Evolutionary conservation across 495 filamentous ascomycete species (phyloP).

Genomic region (Coniosporium apollinis): DNA sequence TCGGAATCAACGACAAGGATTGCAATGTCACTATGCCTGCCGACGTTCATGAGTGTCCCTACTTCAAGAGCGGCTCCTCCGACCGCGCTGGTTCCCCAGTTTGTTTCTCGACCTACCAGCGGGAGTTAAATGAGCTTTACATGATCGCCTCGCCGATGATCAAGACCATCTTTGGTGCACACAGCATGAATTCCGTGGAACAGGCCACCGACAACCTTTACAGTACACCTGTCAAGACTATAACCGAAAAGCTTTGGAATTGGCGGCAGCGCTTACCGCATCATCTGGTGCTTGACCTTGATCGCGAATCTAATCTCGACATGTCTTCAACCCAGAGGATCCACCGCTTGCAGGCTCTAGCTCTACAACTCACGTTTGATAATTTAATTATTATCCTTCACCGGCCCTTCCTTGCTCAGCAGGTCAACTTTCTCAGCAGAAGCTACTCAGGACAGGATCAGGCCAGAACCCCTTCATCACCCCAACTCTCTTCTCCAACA

Average conservation of each 20-base stretch:
- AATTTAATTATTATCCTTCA: conserved; percentile 23
- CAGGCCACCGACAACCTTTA: conserved; percentile 11
- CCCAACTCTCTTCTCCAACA: background rate
- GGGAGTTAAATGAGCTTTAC: conserved; percentile 22
- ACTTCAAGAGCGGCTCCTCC: conserved; percentile 6
- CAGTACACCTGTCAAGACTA: conserved; percentile 11
- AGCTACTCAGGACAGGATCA: conserved; percentile 1
- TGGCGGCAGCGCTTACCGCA: conserved; percentile 16
- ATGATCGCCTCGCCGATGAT: conserved; percentile 19
- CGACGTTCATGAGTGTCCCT: conserved; percentile 16
- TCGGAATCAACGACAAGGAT: conserved; percentile 24
- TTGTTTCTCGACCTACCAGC: conserved; percentile 22
- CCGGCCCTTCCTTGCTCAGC: conserved; percentile 18
- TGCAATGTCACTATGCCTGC: conserved; percentile 22
- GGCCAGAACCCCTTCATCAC: background rate
- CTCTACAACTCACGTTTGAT: conserved; percentile 23
- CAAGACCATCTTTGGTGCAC: conserved; percentile 19
- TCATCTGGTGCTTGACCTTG: conserved; percentile 13
- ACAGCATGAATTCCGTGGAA: too few species aligned
- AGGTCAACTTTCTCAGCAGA: conserved; percentile 3
- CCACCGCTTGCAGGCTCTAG: conserved; percentile 18
- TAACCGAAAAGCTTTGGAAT: conserved; percentile 12
- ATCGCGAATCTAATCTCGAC: conserved; percentile 12
- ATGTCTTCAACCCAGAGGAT: conserved; percentile 10
- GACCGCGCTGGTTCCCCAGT: conserved; percentile 1